Percentiles rank a stretch among this genome's conserved stretches.
These are phyloP conservation scores for Eucommia ulmoides DNA, from an alignment of 257 asterid species.

Conservation along the genomic window DNA sequence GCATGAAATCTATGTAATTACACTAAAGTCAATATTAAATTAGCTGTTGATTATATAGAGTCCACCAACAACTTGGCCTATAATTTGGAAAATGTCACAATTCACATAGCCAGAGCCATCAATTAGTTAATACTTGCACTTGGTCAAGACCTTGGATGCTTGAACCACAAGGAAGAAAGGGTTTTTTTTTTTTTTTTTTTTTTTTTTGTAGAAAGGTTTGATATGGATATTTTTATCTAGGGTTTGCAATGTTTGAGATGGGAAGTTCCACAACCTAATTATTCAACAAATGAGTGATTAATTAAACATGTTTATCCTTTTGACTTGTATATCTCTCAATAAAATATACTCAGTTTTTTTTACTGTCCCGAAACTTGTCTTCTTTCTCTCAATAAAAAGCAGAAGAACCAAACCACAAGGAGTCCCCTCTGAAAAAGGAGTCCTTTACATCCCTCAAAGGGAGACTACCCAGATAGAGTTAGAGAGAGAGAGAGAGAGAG, in stretches of 20 bases:
- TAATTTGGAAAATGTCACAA: background rate
- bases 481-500: background rate
- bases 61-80: no score
- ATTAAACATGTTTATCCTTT: background rate
- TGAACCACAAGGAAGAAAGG: slow-evolving; percentile 13
- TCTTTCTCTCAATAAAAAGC: background rate
- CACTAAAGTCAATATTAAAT: no score
- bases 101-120: slow-evolving; percentile 3
- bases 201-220: no score
- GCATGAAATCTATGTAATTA: no score
- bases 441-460: no score
- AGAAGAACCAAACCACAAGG: background rate
- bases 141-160: slow-evolving; percentile 7
- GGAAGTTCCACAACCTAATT: slow-evolving; percentile 12
- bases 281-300: background rate
- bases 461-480: background rate
- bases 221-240: slow-evolving; percentile 3
- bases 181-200: no score
- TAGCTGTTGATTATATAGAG: no score
- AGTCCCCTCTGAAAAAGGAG: no score
- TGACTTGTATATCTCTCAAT: background rate
- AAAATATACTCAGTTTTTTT: background rate
- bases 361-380: background rate
- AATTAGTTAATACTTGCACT: slow-evolving; percentile 8
- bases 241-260: slow-evolving; percentile 3